Percentiles rank a stretch among this genome's conserved stretches.
These are phyloP conservation scores for Tylopilus rubrobrunneus DNA, from an alignment of 768 basidiomycete genomes.

Conservation along the genomic window DNA sequence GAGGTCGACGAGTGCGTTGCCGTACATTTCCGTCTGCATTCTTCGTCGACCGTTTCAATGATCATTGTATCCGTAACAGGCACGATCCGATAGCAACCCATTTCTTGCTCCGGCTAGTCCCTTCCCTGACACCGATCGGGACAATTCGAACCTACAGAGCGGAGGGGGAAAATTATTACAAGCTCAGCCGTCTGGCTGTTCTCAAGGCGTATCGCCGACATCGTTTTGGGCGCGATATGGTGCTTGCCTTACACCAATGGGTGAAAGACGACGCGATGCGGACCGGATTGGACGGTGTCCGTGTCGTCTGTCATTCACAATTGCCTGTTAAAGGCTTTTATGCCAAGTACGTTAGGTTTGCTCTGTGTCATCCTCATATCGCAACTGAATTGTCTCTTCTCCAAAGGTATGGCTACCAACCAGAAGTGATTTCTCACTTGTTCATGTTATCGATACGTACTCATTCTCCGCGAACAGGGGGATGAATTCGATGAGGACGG, in stretches of 20 bases:
- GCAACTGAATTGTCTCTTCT: constrained; percentile 10
- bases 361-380: constrained; percentile 10
- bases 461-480: constrained; percentile 44
- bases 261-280: constrained; percentile 38
- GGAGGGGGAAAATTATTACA: constrained; percentile 49
- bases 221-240: constrained; percentile 65
- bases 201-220: constrained; percentile 60
- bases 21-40: constrained; percentile 1
- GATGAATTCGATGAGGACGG: constrained; percentile 79
- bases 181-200: constrained; percentile 70
- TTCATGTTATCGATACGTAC: constrained; percentile 19
- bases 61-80: constrained; percentile 33
- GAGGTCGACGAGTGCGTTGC: constrained; percentile 67
- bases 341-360: constrained; percentile 48
- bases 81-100: constrained; percentile 63
- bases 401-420: constrained; percentile 62
- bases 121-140: constrained; percentile 61
- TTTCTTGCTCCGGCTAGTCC: constrained; percentile 64
- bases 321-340: constrained; percentile 69
- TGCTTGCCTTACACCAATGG: constrained; percentile 60
- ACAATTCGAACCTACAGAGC: constrained; percentile 55
- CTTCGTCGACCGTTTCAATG: constrained; percentile 6
- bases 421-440: constrained; percentile 47
- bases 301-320: constrained; percentile 67
- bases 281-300: constrained; percentile 28